A percentile compares a stretch with the other conserved stretches of the same genome.
phyloP scores from a whole-genome alignment of 345 rosid genomes.

The Arabidopsis suecica region DNA sequence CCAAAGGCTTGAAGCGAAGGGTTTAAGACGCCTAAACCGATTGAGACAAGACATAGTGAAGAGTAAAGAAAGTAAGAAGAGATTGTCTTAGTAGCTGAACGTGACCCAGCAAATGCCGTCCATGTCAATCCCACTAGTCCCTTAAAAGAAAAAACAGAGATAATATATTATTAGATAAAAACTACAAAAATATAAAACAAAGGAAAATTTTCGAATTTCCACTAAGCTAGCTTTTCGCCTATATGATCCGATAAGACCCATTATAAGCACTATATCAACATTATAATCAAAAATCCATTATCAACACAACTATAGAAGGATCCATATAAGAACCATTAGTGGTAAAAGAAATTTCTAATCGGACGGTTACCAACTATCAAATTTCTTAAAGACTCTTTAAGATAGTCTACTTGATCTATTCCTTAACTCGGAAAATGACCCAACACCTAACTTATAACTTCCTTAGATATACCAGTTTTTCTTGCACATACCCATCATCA shows the following conservation, averaged over 20 bases:
- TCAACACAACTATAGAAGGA: conserved; percentile 2
- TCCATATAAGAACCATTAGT: conserved; percentile 19
- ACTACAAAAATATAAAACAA: not conserved
- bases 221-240: conserved; percentile 30
- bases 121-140: conserved; percentile 87
- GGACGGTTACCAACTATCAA: conserved; percentile 3
- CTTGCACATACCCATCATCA: not conserved
- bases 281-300: conserved; percentile 25
- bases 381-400: not conserved
- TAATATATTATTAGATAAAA: not conserved
- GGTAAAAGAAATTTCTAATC: conserved; percentile 10
- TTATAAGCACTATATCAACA: conserved; percentile 30
- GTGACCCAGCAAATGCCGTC: conserved; percentile 70
- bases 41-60: conserved; percentile 75
- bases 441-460: conserved; percentile 15
- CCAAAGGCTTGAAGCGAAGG: conserved; percentile 96
- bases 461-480: not conserved
- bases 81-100: conserved; percentile 53
- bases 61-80: conserved; percentile 64
- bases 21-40: conserved; percentile 84
- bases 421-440: conserved; percentile 1
- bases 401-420: conserved; percentile 17
- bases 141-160: conserved; percentile 44
- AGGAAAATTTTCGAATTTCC: not conserved
- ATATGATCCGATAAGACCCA: conserved; percentile 30